Percentiles rank a stretch among this genome's conserved stretches.
Evolutionary conservation across 495 filamentous ascomycete genomes (phyloP).

Genomic region (Penicillium samsonianum): DNA sequence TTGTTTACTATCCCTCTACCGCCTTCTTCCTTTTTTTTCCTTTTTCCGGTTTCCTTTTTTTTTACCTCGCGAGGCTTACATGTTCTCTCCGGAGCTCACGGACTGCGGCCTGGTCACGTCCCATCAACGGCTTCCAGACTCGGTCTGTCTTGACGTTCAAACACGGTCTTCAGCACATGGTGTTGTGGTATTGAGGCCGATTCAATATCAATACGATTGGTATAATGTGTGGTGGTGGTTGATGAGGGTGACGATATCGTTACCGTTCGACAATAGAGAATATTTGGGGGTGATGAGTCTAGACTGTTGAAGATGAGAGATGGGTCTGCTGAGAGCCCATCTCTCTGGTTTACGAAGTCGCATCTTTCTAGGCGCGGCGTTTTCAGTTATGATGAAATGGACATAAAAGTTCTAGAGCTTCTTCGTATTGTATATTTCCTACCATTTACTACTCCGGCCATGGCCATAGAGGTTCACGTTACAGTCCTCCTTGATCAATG

Average conservation of each 20-base stretch:
- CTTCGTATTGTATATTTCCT: conserved; percentile 4
- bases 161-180: background rate
- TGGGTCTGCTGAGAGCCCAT: conserved; percentile 13
- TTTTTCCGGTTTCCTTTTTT: conserved; percentile 19
- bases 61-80: conserved; percentile 17
- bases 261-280: conserved; percentile 5
- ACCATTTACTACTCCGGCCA: background rate
- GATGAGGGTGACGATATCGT: background rate
- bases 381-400: conserved; percentile 44
- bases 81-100: conserved; percentile 7
- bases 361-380: conserved; percentile 34
- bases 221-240: conserved; percentile 3
- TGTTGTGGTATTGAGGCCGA: background rate
- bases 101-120: conserved; percentile 8
- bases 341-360: conserved; percentile 35
- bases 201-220: background rate
- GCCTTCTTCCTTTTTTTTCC: conserved; percentile 18
- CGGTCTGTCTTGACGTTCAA: conserved; percentile 4
- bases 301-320: conserved; percentile 20
- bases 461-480: background rate
- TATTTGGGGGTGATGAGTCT: conserved; percentile 12
- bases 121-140: conserved; percentile 9
- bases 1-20: conserved; percentile 13
- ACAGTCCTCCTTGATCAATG: too few relatives aligned
- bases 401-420: conserved; percentile 37